Percentiles rank a stretch among this genome's conserved stretches.
Evolutionary conservation across 179 eudicot species (phyloP).

Genomic region (Silene noctiflora): DNA sequence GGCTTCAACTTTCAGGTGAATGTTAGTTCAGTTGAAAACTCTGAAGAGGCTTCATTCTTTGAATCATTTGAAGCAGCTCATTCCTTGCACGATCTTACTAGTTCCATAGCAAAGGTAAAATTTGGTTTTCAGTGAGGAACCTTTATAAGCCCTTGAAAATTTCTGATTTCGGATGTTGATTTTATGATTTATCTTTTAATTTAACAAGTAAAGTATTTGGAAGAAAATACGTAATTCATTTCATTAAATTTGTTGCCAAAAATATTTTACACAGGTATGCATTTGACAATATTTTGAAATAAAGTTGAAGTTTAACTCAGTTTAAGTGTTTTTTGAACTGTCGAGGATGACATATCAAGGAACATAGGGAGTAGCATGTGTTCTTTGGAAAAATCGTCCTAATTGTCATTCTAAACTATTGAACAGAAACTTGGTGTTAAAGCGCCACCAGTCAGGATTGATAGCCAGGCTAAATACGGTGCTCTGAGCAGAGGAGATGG

Average conservation of each 20-base stretch:
- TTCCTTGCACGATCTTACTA: conserved; percentile 68
- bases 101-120: conserved; percentile 74
- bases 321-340: background rate
- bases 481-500: conserved; percentile 98
- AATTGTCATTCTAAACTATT: conserved; percentile 6
- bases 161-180: no score
- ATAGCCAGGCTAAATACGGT: conserved; percentile 98
- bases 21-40: conserved; percentile 64
- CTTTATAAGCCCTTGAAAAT: no score
- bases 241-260: no score
- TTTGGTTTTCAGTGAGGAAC: background rate
- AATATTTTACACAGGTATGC: no score
- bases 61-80: conserved; percentile 97
- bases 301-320: background rate
- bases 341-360: background rate
- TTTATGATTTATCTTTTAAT: no score
- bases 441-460: conserved; percentile 96
- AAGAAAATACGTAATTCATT: no score
- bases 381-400: background rate
- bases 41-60: conserved; percentile 94
- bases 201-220: no score
- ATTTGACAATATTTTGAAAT: no score
- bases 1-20: conserved; percentile 49
- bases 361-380: background rate
- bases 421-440: conserved; percentile 90